Base-by-base conservation (phyloP, 148 eudicot genomes). In the Beta vulgaris region DNA sequence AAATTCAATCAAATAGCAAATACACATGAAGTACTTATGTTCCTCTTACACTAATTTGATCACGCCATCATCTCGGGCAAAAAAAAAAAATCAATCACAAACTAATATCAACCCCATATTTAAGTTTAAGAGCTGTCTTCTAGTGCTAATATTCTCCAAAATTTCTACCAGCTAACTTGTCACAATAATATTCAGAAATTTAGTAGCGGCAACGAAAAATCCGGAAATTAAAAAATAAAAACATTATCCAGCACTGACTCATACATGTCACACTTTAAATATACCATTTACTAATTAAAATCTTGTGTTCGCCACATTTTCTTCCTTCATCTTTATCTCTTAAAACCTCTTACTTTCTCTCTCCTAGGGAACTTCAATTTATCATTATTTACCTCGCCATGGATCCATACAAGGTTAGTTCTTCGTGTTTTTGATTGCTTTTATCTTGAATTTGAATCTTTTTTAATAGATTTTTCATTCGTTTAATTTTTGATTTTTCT, bases 381-480 rank as follows among this genome's bases (percentile, higher is more conserved):
- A 23, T 66, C 48, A n/a, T 68, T 66, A 10, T 44, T 44, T 46
- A 42, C 37, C 23, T 67, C 66, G 35, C 79, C 69, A 90, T 90
- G 93, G 91, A 90, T 82, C 93, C 91, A 2, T 85, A 88, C 89
- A 90, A 90, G 93, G 90, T 88, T 19, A 31, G 42, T 48, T n/a
- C 37, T 23, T 10, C 44, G 26, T 11, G 37, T 23, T 64, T 62
- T 46, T 51, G 40, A 0, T 34, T 59, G 35, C 23, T 51, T 21
- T 6, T n/a, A 1, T 8, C 37, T 73, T 74, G 29, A 29, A 12
- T 32, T 35, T 36, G 16, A 10, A n/a, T 55, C 3, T 3, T 55
- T 11, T n/a, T 62, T 32, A 6, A 32, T 62, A 32, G 23, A 39
- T 37, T 39, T 0, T 37, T 37, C 9, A 37, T 19, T 63, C 19